Evolutionary conservation across 2,329 filamentous ascomycete genomes (phyloP).

Genomic region (Fusarium dlaminii): DNA sequence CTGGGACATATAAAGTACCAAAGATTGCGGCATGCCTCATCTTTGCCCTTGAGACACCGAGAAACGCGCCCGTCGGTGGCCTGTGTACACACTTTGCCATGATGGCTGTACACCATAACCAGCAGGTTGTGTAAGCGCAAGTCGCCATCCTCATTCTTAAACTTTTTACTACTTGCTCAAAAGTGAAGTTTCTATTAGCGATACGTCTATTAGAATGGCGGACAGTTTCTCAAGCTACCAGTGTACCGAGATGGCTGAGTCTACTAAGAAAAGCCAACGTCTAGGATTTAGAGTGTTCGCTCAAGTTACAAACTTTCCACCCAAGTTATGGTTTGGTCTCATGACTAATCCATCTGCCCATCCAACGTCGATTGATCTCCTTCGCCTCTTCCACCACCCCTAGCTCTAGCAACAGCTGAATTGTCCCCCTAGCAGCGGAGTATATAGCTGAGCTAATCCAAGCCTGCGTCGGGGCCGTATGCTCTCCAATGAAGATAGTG

Average conservation of each 20-base stretch:
- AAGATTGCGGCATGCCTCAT: too few relatives aligned
- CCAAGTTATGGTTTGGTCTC: neutral
- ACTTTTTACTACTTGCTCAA: rapidly evolving
- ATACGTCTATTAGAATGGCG: neutral
- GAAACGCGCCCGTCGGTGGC: rapidly evolving
- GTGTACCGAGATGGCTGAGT: too few relatives aligned
- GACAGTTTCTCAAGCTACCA: neutral
- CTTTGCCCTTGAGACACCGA: too few relatives aligned
- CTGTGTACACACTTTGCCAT: neutral
- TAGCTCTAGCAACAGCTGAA: constrained; percentile 47
- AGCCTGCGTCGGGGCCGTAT: constrained; percentile 76
- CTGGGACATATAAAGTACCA: rapidly evolving
- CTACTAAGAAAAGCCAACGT: neutral
- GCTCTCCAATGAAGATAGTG: constrained; percentile 75
- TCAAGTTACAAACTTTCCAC: neutral
- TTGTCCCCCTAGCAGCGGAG: constrained; percentile 72
- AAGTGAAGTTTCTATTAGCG: neutral
- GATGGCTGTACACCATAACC: rapidly evolving
- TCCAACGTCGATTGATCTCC: constrained; percentile 2
- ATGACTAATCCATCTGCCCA: constrained; percentile 2
- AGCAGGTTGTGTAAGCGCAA: neutral
- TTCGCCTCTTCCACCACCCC: constrained; percentile 37
- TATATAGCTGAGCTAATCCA: constrained; percentile 76
- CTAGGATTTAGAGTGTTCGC: neutral
- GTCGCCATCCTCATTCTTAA: neutral